These are phyloP conservation scores for Xylaria sp. DNA, from an alignment of 2,329 filamentous ascomycete species.

Conservation along the genomic window DNA sequence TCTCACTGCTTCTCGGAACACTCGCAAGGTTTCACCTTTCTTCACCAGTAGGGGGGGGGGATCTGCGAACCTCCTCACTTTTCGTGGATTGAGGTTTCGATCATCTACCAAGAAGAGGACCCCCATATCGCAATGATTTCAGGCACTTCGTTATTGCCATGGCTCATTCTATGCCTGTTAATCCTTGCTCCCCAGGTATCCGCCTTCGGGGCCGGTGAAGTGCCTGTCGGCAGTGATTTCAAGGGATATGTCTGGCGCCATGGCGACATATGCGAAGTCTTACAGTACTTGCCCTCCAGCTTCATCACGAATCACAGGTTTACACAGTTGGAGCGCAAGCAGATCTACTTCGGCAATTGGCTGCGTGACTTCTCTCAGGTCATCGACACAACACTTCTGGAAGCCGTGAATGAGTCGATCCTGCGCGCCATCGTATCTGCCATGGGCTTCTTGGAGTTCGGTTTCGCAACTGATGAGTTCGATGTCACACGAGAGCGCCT, in stretches of 20 bases:
- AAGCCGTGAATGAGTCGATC: slow-evolving; percentile 63
- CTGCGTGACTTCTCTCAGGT: slow-evolving; percentile 64
- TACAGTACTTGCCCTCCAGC: slow-evolving; percentile 53
- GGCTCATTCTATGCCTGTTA: slow-evolving; percentile 51
- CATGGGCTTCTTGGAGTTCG: slow-evolving; percentile 66
- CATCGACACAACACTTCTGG: slow-evolving; percentile 64
- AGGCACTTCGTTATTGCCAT: slow-evolving; percentile 24
- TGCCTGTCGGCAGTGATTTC: slow-evolving; percentile 53
- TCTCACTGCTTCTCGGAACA: slow-evolving; percentile 5
- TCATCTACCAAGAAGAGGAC: background rate
- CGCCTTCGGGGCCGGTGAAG: slow-evolving; percentile 55
- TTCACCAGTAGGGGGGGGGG: background rate
- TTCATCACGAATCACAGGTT: slow-evolving; percentile 55
- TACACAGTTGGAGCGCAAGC: slow-evolving; percentile 53
- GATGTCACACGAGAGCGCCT: slow-evolving; percentile 65
- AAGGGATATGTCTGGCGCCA: slow-evolving; percentile 57
- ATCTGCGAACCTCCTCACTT: background rate
- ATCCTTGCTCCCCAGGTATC: slow-evolving; percentile 48
- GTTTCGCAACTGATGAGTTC: slow-evolving; percentile 67
- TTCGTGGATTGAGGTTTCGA: background rate
- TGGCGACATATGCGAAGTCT: slow-evolving; percentile 55
- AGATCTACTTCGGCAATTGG: slow-evolving; percentile 59
- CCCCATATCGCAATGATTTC: slow-evolving; percentile 29
- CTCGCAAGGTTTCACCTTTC: background rate
- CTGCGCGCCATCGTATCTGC: slow-evolving; percentile 66